Evolutionary conservation across 352 stramenopile genomes (phyloP), one percentile per base, ranked within the genome.

Genomic region (Globisporangium okanoganense): DNA sequence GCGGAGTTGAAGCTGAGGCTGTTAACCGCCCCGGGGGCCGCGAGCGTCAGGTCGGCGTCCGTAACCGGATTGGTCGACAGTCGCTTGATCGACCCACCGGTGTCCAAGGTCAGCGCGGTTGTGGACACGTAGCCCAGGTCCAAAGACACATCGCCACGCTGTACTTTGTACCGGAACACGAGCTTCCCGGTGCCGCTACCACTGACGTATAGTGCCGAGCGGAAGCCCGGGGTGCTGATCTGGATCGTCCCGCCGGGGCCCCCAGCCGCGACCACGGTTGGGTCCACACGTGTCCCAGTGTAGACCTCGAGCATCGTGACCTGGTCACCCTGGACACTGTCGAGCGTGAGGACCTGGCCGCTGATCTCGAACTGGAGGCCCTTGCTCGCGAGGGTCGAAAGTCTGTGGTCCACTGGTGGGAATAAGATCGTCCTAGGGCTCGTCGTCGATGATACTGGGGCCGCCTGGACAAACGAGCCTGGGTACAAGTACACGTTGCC

Each of bases 251-350:
- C 16, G 5, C 48, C 48, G 4, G 25, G n/a, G 0, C 58, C 58
- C 5, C 22, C 52, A 16, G 6, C 22, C 8, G 59, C 59, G 16
- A 71, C 25, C 2, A 76, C 40, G 4, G 44, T 75, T 2, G 78
- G 64, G 27, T 82, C 44, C 1, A 89, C 78, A 1, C 67, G 50
- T 1, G 67, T 76, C 0, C 73, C 74, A 24, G 67, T 70, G 50
- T 88, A 91, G 4, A 40, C 57, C 66, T 91, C 79, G 2, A 82
- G 2, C 70, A 88, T 85, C 0, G 74, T 82, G 35, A 89, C 70
- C 13, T 62, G 47, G 58, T 88, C 76, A 2, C 64, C 70, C 16
- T 50, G 56, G 12, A 89, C 75, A 0, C 66, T 69, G n/a, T 69
- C 69, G 0, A 91, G 54, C 8, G 79, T 88, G 16, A 89, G 61